Evolutionary conservation across 78 protist genomes (phyloP), one percentile per base, ranked within the genome.

Genomic region (Dictyostelium citrinum): DNA sequence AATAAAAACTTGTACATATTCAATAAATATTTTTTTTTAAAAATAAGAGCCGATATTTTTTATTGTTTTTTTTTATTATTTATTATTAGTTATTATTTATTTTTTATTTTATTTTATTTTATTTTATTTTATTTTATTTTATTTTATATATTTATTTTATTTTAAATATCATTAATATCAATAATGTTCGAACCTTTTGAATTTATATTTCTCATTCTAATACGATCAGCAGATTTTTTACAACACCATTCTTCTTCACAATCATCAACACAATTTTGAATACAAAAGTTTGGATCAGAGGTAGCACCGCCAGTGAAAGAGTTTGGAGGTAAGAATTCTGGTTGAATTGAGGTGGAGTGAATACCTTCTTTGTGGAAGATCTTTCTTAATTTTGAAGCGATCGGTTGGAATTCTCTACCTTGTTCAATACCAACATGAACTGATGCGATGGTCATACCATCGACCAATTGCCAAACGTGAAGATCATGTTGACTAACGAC

Each of bases 381-480:
- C 61, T 55, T 76, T 45, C 86, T 84, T 24, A 91, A 60, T 12
- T 29, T 37, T 0, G 33, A 14, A 1, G 61, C 97, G 29, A 88
- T 41, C 1, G 17, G 1, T 17, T 67, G n/a, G 76, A 60, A 84
- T 4, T 46, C 39, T 24, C 27, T 64, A 17, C 45, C 82, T 7
- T 78, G 64, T 41, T 6, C 64, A 8, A 41, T 84, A 4, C 81
- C 80, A 14, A 96, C 91, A 75, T 97, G 98, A 0, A 86, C 96
- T 6, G 97, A 60, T 37, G 95, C 90, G 20, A 97, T 83, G 2
- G 80, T 39, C 84, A 74, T 83, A 55, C 81, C 91, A 20, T 85
- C 95, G 27, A 96, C 90, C 24, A 97, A 86, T 81, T 95, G 96
- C 98, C 98, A 97, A 16, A 97, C 95, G 82, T 96, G 97, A 7